Conservation (phyloP, 2,329 filamentous ascomycete species). For the Penicillium hesseltinei region DNA sequence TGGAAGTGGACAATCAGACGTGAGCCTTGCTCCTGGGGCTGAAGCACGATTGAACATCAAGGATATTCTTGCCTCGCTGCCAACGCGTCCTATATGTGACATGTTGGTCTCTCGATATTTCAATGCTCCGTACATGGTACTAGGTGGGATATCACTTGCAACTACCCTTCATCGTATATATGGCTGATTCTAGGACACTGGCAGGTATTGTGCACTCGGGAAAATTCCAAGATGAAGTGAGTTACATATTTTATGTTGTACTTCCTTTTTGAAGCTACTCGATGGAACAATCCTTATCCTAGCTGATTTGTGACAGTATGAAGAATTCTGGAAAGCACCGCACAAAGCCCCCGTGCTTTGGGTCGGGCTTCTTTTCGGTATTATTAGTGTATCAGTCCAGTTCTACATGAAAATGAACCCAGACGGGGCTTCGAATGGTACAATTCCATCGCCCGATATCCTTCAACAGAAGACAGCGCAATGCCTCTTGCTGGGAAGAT, state of each 20-base stretch:
- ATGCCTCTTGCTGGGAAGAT: conserved; percentile 20
- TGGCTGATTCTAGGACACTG: not conserved
- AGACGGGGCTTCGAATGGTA: not conserved
- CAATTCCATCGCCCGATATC: not conserved
- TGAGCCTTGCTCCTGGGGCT: not conserved
- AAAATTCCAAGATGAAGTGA: conserved; percentile 13
- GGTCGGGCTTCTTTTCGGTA: conserved; percentile 17
- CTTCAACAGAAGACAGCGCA: conserved; percentile 5
- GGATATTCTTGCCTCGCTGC: conserved; percentile 6
- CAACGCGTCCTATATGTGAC: conserved; percentile 8
- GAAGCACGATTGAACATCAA: not conserved
- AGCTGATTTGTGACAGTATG: conserved; percentile 10
- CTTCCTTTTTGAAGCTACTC: not conserved
- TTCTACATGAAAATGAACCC: not conserved
- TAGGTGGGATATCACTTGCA: conserved; percentile 7
- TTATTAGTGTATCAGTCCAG: conserved; percentile 9
- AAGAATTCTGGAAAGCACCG: conserved; percentile 19
- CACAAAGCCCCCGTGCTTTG: conserved; percentile 13
- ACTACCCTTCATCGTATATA: not conserved
- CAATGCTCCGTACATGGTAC: conserved; percentile 14
- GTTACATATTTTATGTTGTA: not conserved
- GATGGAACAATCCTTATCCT: too few relatives aligned
- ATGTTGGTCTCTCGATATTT: conserved; percentile 14
- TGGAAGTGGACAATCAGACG: not conserved
- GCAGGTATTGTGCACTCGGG: conserved; percentile 16